phyloP scores from a whole-genome alignment of 345 rosid genomes.

The Mercurialis annua region DNA sequence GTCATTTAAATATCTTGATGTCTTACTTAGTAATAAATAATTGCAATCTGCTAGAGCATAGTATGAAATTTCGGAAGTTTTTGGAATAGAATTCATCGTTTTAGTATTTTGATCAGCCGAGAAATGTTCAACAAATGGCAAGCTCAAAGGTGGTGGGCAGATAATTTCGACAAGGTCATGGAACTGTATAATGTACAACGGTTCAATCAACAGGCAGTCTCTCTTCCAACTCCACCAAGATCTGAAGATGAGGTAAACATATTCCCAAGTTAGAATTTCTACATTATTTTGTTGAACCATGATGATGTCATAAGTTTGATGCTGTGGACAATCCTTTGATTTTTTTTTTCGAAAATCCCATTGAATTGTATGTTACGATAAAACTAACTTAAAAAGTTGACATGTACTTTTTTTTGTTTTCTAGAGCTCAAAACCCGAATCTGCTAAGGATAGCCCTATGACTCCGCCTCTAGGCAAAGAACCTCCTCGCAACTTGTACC shows the following conservation, averaged over 20 bases:
- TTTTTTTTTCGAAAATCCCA: no score
- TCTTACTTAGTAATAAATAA: background rate
- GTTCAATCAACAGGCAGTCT: conserved; percentile 64
- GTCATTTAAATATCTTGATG: background rate
- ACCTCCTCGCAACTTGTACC: conserved; percentile 41
- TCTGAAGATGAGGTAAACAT: conserved; percentile 74
- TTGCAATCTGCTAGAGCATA: conserved; percentile 7
- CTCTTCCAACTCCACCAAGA: conserved; percentile 64
- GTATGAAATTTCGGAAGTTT: background rate
- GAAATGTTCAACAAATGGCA: conserved; percentile 94
- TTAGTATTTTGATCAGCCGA: conserved; percentile 50
- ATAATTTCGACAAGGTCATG: conserved; percentile 87
- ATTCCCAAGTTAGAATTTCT: background rate
- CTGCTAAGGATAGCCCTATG: conserved; percentile 61
- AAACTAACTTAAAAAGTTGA: background rate
- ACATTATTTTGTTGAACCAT: background rate
- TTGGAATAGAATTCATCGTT: background rate
- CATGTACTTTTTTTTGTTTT: background rate
- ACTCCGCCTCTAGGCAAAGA: conserved; percentile 84
- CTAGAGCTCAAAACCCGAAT: conserved; percentile 57
- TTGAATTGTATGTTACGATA: background rate
- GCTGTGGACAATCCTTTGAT: no score
- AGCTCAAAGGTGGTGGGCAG: conserved; percentile 99
- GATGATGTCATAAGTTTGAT: background rate
- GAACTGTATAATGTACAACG: conserved; percentile 88